Evolutionary conservation across 1,139 yeast genomes (phyloP).

Genomic region (Blastobotrys illinoisensis): DNA sequence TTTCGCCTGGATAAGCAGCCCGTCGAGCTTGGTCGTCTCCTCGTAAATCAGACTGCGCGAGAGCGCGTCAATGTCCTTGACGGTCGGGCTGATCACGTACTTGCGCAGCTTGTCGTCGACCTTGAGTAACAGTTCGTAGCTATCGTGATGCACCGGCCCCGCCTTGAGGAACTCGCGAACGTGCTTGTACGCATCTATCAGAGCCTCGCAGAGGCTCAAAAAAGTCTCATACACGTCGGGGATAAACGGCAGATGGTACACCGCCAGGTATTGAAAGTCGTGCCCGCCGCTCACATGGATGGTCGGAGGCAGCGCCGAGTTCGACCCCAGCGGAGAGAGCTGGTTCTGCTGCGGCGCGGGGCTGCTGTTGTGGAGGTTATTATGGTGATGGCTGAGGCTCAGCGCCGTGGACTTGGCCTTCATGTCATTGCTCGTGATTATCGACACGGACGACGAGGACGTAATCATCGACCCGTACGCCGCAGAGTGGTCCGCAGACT

Average conservation of each 20-base stretch:
- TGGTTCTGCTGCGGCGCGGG: not conserved
- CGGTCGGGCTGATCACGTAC: slow-evolving; percentile 25
- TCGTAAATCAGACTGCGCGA: slow-evolving; percentile 24
- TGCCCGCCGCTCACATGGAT: not conserved
- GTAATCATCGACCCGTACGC: slow-evolving; percentile 2
- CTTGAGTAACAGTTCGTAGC: slow-evolving; percentile 22
- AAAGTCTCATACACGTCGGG: slow-evolving; percentile 31
- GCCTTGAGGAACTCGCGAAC: slow-evolving; percentile 16
- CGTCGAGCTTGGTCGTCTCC: slow-evolving; percentile 24
- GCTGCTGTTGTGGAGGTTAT: not conserved
- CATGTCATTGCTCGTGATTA: slow-evolving; percentile 1
- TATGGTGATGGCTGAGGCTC: slow-evolving; percentile 1
- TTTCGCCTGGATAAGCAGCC: slow-evolving; percentile 21
- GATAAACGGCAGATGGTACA: slow-evolving; percentile 27
- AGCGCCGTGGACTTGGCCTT: slow-evolving; percentile 3
- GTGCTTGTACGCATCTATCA: slow-evolving; percentile 25
- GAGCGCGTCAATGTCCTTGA: slow-evolving; percentile 25
- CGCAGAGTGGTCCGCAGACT: slow-evolving; percentile 14
- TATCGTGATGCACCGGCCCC: slow-evolving; percentile 12
- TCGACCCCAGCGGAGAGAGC: slow-evolving; percentile 3
- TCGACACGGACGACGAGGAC: slow-evolving; percentile 1
- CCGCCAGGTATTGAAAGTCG: slow-evolving; percentile 21
- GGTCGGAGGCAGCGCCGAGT: slow-evolving; percentile 5
- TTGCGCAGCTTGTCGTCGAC: slow-evolving; percentile 26
- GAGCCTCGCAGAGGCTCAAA: slow-evolving; percentile 25